Conservation (phyloP, 1,284 basidiomycete species). For the Ceratobasidium papillatum region DNA sequence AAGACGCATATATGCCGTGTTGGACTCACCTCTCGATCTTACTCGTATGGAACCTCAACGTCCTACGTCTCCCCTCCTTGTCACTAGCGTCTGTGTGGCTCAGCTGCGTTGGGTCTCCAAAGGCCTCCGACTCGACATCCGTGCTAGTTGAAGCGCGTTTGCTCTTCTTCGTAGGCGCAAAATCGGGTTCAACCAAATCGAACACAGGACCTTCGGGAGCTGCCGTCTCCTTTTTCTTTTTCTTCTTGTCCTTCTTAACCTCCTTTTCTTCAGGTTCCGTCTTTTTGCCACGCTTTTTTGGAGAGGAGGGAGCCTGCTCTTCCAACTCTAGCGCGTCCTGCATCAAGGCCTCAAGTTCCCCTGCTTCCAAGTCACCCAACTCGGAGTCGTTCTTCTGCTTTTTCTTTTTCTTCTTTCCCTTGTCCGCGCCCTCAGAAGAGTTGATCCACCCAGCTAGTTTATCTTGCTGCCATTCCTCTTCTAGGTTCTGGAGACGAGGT, state of each 20-base stretch:
- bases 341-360: slow-evolving; percentile 52
- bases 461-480: slow-evolving; percentile 58
- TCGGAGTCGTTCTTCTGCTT: slow-evolving; percentile 47
- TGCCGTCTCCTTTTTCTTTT: slow-evolving; percentile 46
- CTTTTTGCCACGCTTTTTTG: slow-evolving; percentile 48
- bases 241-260: slow-evolving; percentile 54
- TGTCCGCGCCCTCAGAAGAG: neutral
- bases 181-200: slow-evolving; percentile 73
- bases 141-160: slow-evolving; percentile 48
- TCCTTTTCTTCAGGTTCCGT: slow-evolving; percentile 44
- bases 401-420: slow-evolving; percentile 48
- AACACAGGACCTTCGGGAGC: slow-evolving; percentile 58
- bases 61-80: slow-evolving; percentile 79
- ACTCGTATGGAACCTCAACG: slow-evolving; percentile 87
- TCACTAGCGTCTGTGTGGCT: slow-evolving; percentile 78
- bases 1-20: neutral
- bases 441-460: slow-evolving; percentile 45
- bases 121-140: slow-evolving; percentile 60
- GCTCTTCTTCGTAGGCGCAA: slow-evolving; percentile 54
- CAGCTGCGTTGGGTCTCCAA: slow-evolving; percentile 78
- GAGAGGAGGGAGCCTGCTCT: slow-evolving; percentile 44
- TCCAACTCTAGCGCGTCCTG: slow-evolving; percentile 45
- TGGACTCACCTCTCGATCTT: slow-evolving; percentile 68
- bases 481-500: slow-evolving; percentile 57
- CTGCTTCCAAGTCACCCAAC: slow-evolving; percentile 47